Percentiles rank a stretch among this genome's conserved stretches.
Conservation (phyloP, 805 yeast genomes). For the Suhomyces pyralidae region DNA sequence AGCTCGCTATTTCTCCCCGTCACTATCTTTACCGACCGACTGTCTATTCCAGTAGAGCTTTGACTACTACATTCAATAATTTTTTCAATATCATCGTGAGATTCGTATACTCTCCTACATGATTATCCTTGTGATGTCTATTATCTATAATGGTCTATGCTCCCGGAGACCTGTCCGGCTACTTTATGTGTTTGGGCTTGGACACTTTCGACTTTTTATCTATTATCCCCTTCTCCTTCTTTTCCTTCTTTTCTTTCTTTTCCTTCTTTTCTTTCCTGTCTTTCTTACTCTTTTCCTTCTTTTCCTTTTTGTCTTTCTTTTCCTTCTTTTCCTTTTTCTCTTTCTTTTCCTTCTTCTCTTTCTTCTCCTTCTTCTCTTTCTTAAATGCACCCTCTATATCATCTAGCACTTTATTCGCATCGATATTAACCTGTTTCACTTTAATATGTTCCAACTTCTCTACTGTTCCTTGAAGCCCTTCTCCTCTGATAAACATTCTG, state of each 20-base stretch:
- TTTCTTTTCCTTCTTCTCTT: conserved; percentile 13
- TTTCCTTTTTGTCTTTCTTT: conserved; percentile 24
- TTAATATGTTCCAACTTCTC: conserved; percentile 34
- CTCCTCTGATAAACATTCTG: conserved; percentile 83
- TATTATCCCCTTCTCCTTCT: conserved; percentile 15
- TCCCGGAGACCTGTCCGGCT: conserved; percentile 6
- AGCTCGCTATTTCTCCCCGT: too few species aligned
- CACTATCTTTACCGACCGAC: too few species aligned
- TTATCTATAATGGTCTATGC: neutral
- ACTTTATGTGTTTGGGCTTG: conserved; percentile 9
- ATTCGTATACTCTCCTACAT: neutral
- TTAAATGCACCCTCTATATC: conserved; percentile 12
- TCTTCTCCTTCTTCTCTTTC: conserved; percentile 9
- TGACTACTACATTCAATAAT: too few species aligned
- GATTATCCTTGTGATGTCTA: neutral
- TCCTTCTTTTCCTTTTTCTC: conserved; percentile 18
- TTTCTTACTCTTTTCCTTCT: conserved; percentile 20
- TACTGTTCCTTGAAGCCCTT: conserved; percentile 75
- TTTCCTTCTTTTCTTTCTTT: neutral
- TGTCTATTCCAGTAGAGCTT: too few species aligned
- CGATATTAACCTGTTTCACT: conserved; percentile 14
- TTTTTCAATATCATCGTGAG: too few species aligned
- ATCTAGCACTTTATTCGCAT: conserved; percentile 13
- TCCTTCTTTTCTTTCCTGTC: conserved; percentile 9
- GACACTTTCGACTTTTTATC: conserved; percentile 21